Evolutionary conservation across 2,329 filamentous ascomycete genomes (phyloP), one percentile per base, ranked within the genome.

Genomic region (Xylaria polymorpha): DNA sequence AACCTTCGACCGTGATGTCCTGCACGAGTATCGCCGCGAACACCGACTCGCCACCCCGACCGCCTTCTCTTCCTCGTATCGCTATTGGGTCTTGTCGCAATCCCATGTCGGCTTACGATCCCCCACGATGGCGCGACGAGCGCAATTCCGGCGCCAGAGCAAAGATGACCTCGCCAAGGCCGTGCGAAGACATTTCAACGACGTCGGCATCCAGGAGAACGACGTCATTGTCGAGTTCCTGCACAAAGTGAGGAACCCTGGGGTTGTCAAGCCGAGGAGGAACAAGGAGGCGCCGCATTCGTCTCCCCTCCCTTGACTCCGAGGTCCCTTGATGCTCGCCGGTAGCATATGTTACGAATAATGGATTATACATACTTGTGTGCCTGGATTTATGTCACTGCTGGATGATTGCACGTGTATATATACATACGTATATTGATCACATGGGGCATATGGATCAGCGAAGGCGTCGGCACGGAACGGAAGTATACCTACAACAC

Each of bases 131-230:
- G 88, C 90, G 51, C 84, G 91, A 67, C 86, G 85, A 74, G 88
- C 87, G 72, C 84, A 88, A 56, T 85, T 89, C 75, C 83, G 90
- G 61, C 85, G 91, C 64, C 90, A 94, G 77, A 88, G 87, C 75
- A 92, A 92, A 77, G 90, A 93, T 44, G 87, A 92, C 72, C 83
- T 97, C 64, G 91, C 91, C 9, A 85, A 89, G 72, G 86, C 88
- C 1, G 91, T 94, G 58, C 86, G 92, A 72, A 94, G 94, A 79
- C 92, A 96, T 80, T 96, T 96, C 82, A 96, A 96, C 77, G 89
- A 88, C 41, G 85, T 92, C 72, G 91, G 91, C 18, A 88, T 95
- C 48, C 91, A 90, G 72, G 93, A 97, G 82, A 94, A 91, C 77
- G 93, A 96, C 75, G 90, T 94, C 72, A 91, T 96, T 66, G 91